Conservation (phyloP, 2,329 filamentous ascomycete genomes). For the Cytospora paraplurivora region DNA sequence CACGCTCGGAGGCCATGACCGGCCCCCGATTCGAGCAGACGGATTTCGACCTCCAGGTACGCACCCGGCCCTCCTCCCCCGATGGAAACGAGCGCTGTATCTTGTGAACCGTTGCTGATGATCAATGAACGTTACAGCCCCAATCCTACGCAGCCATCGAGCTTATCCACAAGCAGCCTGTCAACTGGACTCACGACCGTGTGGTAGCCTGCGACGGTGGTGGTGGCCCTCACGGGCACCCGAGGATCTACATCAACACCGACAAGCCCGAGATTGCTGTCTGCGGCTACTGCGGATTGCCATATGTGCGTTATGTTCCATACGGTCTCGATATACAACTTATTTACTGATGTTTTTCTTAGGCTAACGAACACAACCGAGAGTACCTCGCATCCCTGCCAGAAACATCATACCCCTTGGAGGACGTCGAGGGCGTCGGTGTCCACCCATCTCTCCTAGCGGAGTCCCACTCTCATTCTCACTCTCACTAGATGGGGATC, state of each 20-base stretch:
- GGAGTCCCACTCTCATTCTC: constrained; percentile 15
- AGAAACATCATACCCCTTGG: constrained; percentile 78
- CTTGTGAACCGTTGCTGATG: background rate
- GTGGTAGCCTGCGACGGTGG: constrained; percentile 89
- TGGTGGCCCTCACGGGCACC: constrained; percentile 86
- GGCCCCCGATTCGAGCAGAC: constrained; percentile 98
- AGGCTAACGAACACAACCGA: constrained; percentile 91
- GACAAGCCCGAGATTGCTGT: constrained; percentile 92
- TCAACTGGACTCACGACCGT: constrained; percentile 83
- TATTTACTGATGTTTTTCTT: constrained; percentile 4
- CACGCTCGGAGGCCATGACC: constrained; percentile 81
- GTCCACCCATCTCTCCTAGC: constrained; percentile 23
- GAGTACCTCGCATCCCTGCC: constrained; percentile 81
- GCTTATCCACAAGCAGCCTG: constrained; percentile 93
- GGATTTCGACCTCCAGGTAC: constrained; percentile 87
- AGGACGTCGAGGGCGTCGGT: constrained; percentile 39
- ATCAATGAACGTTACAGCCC: constrained; percentile 60
- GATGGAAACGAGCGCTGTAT: background rate
- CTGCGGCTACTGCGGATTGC: constrained; percentile 92
- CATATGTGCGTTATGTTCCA: constrained; percentile 68
- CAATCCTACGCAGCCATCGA: constrained; percentile 89
- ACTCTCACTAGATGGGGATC: constrained; percentile 10
- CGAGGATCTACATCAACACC: constrained; percentile 93
- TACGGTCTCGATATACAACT: background rate
- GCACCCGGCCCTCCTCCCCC: constrained; percentile 35